These are phyloP conservation scores for Raffaelea ambrosiae DNA, from an alignment of 2,329 filamentous ascomycete species.

Conservation along the genomic window DNA sequence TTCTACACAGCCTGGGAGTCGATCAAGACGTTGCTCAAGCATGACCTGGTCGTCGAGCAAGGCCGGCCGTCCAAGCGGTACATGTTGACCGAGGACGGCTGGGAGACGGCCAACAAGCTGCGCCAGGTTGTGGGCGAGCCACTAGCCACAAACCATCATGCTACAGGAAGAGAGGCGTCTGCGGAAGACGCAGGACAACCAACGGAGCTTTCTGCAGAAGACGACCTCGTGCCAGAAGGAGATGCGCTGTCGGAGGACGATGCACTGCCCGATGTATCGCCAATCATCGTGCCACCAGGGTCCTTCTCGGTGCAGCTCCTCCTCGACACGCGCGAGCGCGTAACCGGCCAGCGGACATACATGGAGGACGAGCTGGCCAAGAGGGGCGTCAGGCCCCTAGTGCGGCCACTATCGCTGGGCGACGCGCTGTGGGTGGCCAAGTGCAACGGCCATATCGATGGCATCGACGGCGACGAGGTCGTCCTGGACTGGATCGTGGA, in stretches of 20 bases:
- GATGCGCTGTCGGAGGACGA: constrained; percentile 12
- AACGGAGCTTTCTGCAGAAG: too few species aligned
- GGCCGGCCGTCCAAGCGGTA: constrained; percentile 62
- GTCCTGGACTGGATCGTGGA: constrained; percentile 76
- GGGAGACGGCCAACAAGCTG: constrained; percentile 63
- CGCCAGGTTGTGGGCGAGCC: constrained; percentile 29
- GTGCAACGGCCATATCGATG: constrained; percentile 47
- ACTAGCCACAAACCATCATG: neutral
- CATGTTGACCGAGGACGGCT: constrained; percentile 66
- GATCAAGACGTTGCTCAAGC: constrained; percentile 66
- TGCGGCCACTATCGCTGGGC: constrained; percentile 62
- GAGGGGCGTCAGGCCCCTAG: constrained; percentile 55
- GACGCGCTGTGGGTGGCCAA: constrained; percentile 76
- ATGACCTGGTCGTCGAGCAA: constrained; percentile 65
- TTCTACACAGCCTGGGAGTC: constrained; percentile 78
- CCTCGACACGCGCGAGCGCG: constrained; percentile 66
- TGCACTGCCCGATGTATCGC: constrained; percentile 40
- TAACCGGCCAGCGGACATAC: constrained; percentile 67
- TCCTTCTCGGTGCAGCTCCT: constrained; percentile 66
- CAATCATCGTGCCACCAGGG: constrained; percentile 54
- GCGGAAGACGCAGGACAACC: neutral
- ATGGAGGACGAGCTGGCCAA: constrained; percentile 64
- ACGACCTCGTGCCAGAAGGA: constrained; percentile 9
- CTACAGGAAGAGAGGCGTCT: neutral
- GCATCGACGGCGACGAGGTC: constrained; percentile 56